Evolutionary conservation across 805 yeast species (phyloP), one percentile per base, ranked within the genome.

Genomic region (Nakazawaea holstii): DNA sequence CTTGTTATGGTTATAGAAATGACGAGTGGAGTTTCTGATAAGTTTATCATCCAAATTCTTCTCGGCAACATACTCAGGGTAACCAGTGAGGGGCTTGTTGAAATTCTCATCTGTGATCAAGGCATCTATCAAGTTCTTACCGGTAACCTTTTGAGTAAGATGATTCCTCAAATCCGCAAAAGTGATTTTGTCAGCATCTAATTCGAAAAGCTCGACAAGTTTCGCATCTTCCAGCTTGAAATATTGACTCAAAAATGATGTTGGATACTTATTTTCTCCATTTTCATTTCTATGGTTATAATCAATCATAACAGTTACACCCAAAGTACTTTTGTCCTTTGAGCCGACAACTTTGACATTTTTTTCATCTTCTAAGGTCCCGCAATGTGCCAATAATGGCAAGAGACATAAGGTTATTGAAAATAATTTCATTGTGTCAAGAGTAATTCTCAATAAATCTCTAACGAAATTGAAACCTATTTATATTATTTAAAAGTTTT

Each of bases 1-100:
- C 17, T 44, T 44, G 26, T 28, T 17, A 6, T 43, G 46, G 6
- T 33, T 43, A 29, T 43, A 36, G 20, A 20, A 35, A 14, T 43
- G 46, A 29, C 38, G 40, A 13, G 35, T 11, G 27, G 41, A 27
- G 31, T 24, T 11, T 15, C n/a, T n/a, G n/a, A n/a, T n/a, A n/a
- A n/a, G n/a, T n/a, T n/a, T n/a, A n/a, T n/a, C n/a, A n/a, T n/a
- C n/a, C n/a, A n/a, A n/a, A n/a, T n/a, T n/a, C n/a, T n/a, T n/a
- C n/a, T n/a, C n/a, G n/a, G n/a, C n/a, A n/a, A n/a, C n/a, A n/a
- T n/a, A n/a, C n/a, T n/a, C n/a, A n/a, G n/a, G n/a, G n/a, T n/a
- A n/a, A n/a, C n/a, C n/a, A n/a, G n/a, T n/a, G n/a, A n/a, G n/a
- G n/a, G n/a, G n/a, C n/a, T n/a, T n/a, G n/a, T n/a, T n/a, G n/a